Evolutionary conservation across 306 rosid genomes (phyloP), one percentile per base, ranked within the genome.

Genomic region (Malus asiatica): DNA sequence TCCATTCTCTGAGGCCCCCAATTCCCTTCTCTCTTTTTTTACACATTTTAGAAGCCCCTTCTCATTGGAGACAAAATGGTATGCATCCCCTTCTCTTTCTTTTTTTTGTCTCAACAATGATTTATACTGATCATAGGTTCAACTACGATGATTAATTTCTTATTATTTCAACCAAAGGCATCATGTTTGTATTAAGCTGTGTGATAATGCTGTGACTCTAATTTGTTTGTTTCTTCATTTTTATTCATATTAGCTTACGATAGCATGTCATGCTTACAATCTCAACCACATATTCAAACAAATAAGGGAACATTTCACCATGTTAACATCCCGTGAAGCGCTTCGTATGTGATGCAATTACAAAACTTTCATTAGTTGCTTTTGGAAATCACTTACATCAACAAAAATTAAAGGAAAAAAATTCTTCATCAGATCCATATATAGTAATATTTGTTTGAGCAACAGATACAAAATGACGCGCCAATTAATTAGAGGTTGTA

Each of bases 51-150:
- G 82, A 76, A 84, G 89, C 82, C 84, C 79, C 27, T 83, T 86
- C 86, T 83, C 88, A 79, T 83, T 82, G 83, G 88, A 86, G 87
- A 81, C 90, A 89, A 88, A 83, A 91, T 91, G 97, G 97, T 91
- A 87, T 29, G 48, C 55, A 52, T 55, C 25, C 38, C 20, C 48
- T 25, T 48, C 27, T 48, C 25, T 63, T 0, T 33, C 30, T 12
- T 58, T 14, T 14, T 42, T 42, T 11, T 61, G 20, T 62, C 38
- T 66, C 23, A 35, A 44, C 68, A 32, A 64, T 64, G 23, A n/a
- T 7, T 32, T 4, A 18, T 3, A 64, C 8, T 12, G 12, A 64
- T 18, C 68, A 8, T 32, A 64, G 25, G 13, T 19, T 30, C 15
- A 64, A 64, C 10, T 32, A 16, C 4, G 20, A 64, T n/a, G 44